Base-by-base conservation (phyloP, 331 rosid species). In the Pyrus hybrid region DNA sequence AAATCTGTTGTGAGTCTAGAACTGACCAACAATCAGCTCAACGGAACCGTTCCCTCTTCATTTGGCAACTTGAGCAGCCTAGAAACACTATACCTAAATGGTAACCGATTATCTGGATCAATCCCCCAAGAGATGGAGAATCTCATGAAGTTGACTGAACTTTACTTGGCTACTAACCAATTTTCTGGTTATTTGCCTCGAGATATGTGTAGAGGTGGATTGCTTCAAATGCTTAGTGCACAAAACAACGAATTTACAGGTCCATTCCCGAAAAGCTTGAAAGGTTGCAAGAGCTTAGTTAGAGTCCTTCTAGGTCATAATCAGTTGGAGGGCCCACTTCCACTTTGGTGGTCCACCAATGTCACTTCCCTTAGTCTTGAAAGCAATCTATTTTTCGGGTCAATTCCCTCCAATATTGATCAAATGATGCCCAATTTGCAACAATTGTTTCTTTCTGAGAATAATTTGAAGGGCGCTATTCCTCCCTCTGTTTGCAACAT, bases 261-360 rank as follows among this genome's bases (percentile, higher is more conserved):
- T 3, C 2, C 57, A 56, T 22, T 83, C 81, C 87, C 87, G 8
- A 76, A 26, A 41, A 83, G 80, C 63, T 70, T 85, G 77, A 80
- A 58, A 37, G 77, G 72, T 41, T 85, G 88, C 70, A 62, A 76
- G 0, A 80, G 53, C 49, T 77, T 86, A 47, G 12, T 29, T 1
- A 79, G 86, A 76, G 17, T 81, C 25, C 83, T 68, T 63, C 29
- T 86, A n/a, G n/a, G 79, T 51, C 47, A 51, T 49, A 71, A 71
- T 35, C 66, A 20, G 10, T 7, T 71, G 29, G 63, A 71, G 25
- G 75, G 75, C 4, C 75, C 75, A 1, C 45, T 33, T 7, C 53
- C 71, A 67, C 53, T 35, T 43, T 67, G 45, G 28, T 26, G 28
- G 71, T 67, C 29, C 7, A 18, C 54, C 4, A n/a, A 66, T 7